These are phyloP conservation scores for Coemansia sp. DNA, from an alignment of 192 early-diverging fungal species.

Conservation along the genomic window DNA sequence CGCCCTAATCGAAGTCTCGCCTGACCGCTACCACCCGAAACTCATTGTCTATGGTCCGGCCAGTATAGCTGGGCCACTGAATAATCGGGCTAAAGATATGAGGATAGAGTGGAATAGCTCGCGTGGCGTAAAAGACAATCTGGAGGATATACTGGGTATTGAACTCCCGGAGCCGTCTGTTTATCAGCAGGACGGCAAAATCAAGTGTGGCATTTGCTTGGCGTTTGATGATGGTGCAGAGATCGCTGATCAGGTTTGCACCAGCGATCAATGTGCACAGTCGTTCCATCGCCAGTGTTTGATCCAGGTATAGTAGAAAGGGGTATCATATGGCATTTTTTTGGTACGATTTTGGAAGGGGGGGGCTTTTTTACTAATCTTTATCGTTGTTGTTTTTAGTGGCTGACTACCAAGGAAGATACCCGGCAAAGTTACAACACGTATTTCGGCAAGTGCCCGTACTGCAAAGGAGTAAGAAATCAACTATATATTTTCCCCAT, in stretches of 20 bases:
- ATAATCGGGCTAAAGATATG: conserved; percentile 11
- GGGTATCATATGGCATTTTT: neutral
- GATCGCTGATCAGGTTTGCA: conserved; percentile 43
- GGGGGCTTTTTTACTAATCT: neutral
- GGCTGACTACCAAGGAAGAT: conserved; percentile 52
- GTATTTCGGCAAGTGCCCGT: conserved; percentile 52
- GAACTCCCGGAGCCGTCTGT: conserved; percentile 20
- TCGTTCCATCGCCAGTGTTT: conserved; percentile 50
- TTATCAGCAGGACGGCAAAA: conserved; percentile 26
- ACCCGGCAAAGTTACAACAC: conserved; percentile 51
- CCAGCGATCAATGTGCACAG: conserved; percentile 39
- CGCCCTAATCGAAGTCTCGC: conserved; percentile 29
- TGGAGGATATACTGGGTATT: conserved; percentile 21
- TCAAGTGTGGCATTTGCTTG: conserved; percentile 56
- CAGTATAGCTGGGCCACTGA: conserved; percentile 25
- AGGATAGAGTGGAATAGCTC: conserved; percentile 18
- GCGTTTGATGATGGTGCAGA: conserved; percentile 23
- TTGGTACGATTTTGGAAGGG: too few relatives aligned
- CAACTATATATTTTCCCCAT: neutral
- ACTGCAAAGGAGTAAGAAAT: conserved; percentile 38
- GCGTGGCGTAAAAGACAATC: conserved; percentile 17
- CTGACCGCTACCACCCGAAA: conserved; percentile 24
- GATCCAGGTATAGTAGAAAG: conserved; percentile 23
- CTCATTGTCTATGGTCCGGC: conserved; percentile 40
- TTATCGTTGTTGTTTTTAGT: conserved; percentile 15